These are phyloP conservation scores for Diutina siamensis DNA, from an alignment of 1,139 yeast species.

Conservation along the genomic window DNA sequence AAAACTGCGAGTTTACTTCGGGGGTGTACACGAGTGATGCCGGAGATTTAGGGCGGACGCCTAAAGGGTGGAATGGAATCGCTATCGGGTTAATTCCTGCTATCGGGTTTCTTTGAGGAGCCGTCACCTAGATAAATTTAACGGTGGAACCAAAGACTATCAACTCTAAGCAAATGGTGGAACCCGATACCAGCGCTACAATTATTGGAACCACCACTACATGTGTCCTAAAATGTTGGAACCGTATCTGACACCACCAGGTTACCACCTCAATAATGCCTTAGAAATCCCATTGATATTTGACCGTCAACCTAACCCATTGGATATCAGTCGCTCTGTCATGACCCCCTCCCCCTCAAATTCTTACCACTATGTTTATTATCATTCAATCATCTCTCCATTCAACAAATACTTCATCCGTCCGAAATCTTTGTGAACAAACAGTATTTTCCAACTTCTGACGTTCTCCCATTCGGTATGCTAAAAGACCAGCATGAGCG, in stretches of 20 bases:
- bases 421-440: slow-evolving; percentile 86
- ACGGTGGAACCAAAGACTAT: no score
- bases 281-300: neutral
- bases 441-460: slow-evolving; percentile 56
- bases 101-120: no score
- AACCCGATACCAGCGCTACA: neutral
- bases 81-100: no score
- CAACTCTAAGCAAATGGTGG: no score
- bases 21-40: neutral
- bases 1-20: slow-evolving; percentile 37
- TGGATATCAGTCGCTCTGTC: slow-evolving; percentile 1
- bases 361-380: neutral
- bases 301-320: neutral
- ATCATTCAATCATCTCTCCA: slow-evolving; percentile 55
- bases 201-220: neutral
- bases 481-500: slow-evolving; percentile 92
- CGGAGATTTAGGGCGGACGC: neutral
- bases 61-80: neutral
- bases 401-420: slow-evolving; percentile 83
- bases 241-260: slow-evolving; percentile 5
- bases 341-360: no score
- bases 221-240: neutral
- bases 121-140: no score
- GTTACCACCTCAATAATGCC: neutral
- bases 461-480: slow-evolving; percentile 73